Conservation (phyloP, 2,329 filamentous ascomycete genomes). For the Orbilia javanica region DNA sequence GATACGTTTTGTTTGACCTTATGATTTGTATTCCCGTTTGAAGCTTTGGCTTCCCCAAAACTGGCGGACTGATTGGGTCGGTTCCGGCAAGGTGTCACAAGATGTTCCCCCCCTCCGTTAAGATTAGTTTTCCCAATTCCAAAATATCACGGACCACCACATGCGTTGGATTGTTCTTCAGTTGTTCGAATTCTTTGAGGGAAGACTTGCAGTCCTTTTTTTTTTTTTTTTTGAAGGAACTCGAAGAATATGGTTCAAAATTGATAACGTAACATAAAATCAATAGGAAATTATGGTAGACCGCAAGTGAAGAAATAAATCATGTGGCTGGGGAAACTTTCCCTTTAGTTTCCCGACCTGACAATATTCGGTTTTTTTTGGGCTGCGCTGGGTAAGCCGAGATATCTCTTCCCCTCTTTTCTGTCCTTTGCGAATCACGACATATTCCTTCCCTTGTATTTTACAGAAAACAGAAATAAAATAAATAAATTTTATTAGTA, state of each 20-base stretch:
- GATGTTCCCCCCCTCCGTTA: conserved; percentile 4
- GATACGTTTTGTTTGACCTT: neutral
- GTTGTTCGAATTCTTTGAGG: neutral
- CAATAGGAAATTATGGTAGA: neutral
- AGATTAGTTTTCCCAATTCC: conserved; percentile 21
- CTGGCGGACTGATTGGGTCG: conserved; percentile 37
- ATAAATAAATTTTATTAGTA: too few relatives aligned
- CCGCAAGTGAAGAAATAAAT: neutral
- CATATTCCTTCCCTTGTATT: too few relatives aligned
- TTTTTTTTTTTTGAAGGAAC: too few relatives aligned
- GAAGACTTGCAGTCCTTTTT: neutral
- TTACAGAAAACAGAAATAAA: too few relatives aligned
- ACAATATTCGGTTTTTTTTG: neutral
- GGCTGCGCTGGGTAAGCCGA: too few relatives aligned
- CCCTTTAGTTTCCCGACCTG: too few relatives aligned
- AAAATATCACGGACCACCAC: conserved; percentile 42
- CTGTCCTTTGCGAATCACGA: too few relatives aligned
- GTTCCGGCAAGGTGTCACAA: conserved; percentile 50
- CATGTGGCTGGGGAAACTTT: neutral
- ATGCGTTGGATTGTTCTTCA: conserved; percentile 17
- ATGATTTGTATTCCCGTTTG: conserved; percentile 5
- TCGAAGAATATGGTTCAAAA: too few relatives aligned
- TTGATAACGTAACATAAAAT: neutral
- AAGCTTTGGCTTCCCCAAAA: conserved; percentile 4
- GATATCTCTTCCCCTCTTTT: too few relatives aligned